Base-by-base conservation (phyloP, 768 basidiomycete species). In the Boletus rex-veris region DNA sequence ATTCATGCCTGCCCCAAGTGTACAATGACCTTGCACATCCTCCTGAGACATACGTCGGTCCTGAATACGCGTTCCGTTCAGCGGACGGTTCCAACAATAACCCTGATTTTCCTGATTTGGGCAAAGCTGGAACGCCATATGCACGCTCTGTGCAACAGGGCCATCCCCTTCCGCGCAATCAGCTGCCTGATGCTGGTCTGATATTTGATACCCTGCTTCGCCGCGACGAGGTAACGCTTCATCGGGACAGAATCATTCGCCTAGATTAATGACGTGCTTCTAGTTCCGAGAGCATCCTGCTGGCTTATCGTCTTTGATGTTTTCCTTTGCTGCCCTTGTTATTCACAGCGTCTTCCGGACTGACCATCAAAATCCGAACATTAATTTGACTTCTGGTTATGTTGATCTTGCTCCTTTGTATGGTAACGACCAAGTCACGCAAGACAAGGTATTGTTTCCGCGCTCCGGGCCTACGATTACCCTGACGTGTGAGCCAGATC, bases 341-440 rank as follows among this genome's bases (percentile, higher is more conserved):
- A 90, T 92, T 46, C 90, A 92, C 64, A 90, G 88, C 43, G 83
- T 91, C 50, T 95, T 95, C 80, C 88, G 89, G 40, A 93, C 92
- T 0, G 82, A 83, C 11, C 87, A 88, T 66, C 69, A 63, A 10
- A 74, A 88, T 45, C 74, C 77, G 15, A 79, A 77, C 62, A 83
- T 90, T 60, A 95, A 95, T 70, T 80, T 91, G 65, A 92, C 92
- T 2, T 89, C 88, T 0, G 86, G 88, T 12, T 95, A 95, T 62
- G 84, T 93, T 47, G 92, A 95, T 63, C 78, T 95, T 2, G 81
- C 84, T 3, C 89, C 90, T 3, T 72, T 95, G 26, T 95, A 95
- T 63, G 92, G 92, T 0, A 81, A 87, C 54, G 80, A 83, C 58
- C 79, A 86, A 58, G 74, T 69, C 15, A 79, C 73, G 16, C 84